Base-by-base conservation (phyloP, 2,329 filamentous ascomycete species). In the Hypoxylon sp. region DNA sequence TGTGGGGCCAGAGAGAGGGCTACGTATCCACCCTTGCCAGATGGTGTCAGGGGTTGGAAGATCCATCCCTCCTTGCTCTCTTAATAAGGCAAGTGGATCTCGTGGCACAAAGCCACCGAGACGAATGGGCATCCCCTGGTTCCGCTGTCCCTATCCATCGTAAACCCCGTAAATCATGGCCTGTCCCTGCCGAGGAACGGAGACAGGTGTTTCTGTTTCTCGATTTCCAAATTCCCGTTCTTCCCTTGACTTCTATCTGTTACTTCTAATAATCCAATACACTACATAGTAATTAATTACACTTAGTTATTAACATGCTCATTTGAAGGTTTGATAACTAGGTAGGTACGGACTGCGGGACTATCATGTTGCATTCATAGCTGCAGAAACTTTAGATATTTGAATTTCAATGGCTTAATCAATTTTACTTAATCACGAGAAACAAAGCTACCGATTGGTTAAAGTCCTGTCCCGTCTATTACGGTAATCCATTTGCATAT, bases 91-190 rank as follows among this genome's bases (percentile, higher is more conserved):
- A 59, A 56, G 52, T 59, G 52, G 52, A 56, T 45, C 44, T 46
- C 47, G 56, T 53, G 45, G 41, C 38, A 56, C 52, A 32, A 56
- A 56, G 40, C 52, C 55, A 47, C 55, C 52, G 55, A 56, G 48
- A 55, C 42, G 50, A 53, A 54, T 54, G 29, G 32, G 50, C 43
- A 12, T 20, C 32, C 7, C 31, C 26, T 13, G 20, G 35, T 16
- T 26, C 25, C 21, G 4, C 35, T 20, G 32, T 19, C 21, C 21
- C 35, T 35, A 17, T 36, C 15, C 21, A 19, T 34, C 23, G 20
- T 41, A 13, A 27, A 23, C 17, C 35, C 35, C 23, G 35, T 38
- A 21, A 20, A 25, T 27, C 9, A 25, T 25, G 21, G 6, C 21
- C 21, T 25, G 5, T 25, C 21, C 21, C 21, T 25, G 5, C 9